Conservation (phyloP, 805 yeast genomes). For the Candida succiphila region DNA sequence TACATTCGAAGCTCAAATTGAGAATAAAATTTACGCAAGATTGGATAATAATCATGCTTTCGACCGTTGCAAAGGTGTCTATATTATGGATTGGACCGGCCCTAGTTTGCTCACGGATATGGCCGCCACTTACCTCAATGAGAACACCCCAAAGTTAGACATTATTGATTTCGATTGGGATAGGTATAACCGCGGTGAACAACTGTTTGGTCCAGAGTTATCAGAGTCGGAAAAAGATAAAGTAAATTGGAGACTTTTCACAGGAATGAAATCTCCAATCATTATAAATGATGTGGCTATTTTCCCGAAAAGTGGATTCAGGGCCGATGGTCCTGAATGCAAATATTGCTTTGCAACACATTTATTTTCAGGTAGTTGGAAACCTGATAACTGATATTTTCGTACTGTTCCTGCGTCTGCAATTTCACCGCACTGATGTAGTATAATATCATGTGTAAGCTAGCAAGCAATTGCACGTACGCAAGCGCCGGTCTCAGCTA, state of each 20-base stretch:
- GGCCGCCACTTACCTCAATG: slow-evolving; percentile 34
- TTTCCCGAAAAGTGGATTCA: slow-evolving; percentile 7
- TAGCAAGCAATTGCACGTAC: too few relatives aligned
- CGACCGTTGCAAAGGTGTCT: slow-evolving; percentile 29
- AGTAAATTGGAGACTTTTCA: slow-evolving; percentile 10
- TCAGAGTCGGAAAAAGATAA: not conserved
- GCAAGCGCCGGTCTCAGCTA: too few relatives aligned
- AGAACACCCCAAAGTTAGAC: slow-evolving; percentile 1
- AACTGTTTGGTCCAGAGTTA: slow-evolving; percentile 9
- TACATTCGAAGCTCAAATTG: slow-evolving; percentile 27
- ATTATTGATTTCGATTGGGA: slow-evolving; percentile 2
- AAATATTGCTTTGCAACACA: not conserved
- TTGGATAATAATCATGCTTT: slow-evolving; percentile 20
- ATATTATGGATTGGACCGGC: slow-evolving; percentile 41
- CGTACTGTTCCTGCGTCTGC: not conserved
- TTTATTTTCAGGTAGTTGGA: not conserved
- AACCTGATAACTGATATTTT: not conserved
- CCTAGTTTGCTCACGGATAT: slow-evolving; percentile 41
- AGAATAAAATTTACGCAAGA: too few relatives aligned
- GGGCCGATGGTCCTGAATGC: not conserved
- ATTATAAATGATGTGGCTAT: slow-evolving; percentile 9
- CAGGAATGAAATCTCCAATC: slow-evolving; percentile 11
- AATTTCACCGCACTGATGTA: slow-evolving; percentile 1
- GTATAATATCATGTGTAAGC: too few relatives aligned
- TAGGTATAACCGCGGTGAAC: slow-evolving; percentile 1